Evolutionary conservation across 2,329 filamentous ascomycete species (phyloP), one percentile per base, ranked within the genome.

Genomic region (Curvularia spicifera): DNA sequence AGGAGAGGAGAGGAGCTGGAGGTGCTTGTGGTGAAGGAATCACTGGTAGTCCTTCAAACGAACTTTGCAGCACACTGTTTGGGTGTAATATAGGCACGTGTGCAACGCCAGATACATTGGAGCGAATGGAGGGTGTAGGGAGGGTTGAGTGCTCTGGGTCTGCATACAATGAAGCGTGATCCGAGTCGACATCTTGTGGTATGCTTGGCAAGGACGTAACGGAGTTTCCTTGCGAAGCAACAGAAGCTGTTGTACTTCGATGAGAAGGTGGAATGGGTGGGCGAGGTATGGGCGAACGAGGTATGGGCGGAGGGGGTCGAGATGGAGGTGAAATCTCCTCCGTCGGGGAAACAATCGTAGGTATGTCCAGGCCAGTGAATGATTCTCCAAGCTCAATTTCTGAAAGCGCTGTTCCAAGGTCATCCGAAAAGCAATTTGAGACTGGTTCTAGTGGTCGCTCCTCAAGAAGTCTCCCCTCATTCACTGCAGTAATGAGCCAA

Each of bases 401-500:
- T 9, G 42, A 13, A 35, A 53, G 54, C 18, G 49, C 51, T 13
- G 40, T 18, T 4, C 39, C 52, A n/a, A 67, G 53, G 20, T 59
- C 49, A 24, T 50, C 26, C 26, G 26, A 26, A 26, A 6, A 28
- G 26, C 8, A 28, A 28, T 28, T 8, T 28, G 5, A 6, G 8
- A 28, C 26, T 28, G 26, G 51, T 26, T 64, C 52, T 13, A 45
- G 47, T 12, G 51, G 55, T 31, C 9, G 10, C 29, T 69, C 60
- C 53, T 74, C 71, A 35, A 69, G 48, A 15, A 74, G 57, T 40
- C 70, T 65, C 9, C 71, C 73, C 49, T 70, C 65, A 43, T 74
- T 73, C 26, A 73, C 71, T 6, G 71, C 73, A 18, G 49, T 57
- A 20, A 74, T 56, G 33, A 76, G 68, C 72, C 71, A 73, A 48